A percentile compares a stretch with the other conserved stretches of the same genome.
phyloP scores from a whole-genome alignment of 805 yeast species.

The Metschnikowia cerradonensis region DNA sequence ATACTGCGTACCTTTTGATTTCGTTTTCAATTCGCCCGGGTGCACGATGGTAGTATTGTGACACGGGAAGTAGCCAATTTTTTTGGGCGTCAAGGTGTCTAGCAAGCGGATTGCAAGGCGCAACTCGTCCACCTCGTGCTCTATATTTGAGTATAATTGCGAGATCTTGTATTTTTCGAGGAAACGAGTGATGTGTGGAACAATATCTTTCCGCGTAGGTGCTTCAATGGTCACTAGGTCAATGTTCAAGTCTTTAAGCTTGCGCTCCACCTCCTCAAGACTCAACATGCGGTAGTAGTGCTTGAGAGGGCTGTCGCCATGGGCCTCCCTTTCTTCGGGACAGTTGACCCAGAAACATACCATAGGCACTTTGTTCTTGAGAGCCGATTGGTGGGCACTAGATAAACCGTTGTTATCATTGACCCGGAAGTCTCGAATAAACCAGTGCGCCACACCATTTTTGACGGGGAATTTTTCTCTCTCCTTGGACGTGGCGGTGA shows the following conservation, averaged over 20 bases:
- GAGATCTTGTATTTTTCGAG: slow-evolving; percentile 21
- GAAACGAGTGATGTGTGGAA: slow-evolving; percentile 21
- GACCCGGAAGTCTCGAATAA: slow-evolving; percentile 43
- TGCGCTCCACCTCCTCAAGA: slow-evolving; percentile 26
- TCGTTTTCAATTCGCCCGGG: slow-evolving; percentile 35
- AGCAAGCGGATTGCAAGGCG: slow-evolving; percentile 23
- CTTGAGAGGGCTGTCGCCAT: slow-evolving; percentile 42
- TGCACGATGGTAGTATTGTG: slow-evolving; percentile 42
- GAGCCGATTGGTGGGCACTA: slow-evolving; percentile 31
- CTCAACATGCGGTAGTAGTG: slow-evolving; percentile 35
- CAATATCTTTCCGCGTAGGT: slow-evolving; percentile 28
- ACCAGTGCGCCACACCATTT: slow-evolving; percentile 42
- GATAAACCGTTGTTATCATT: slow-evolving; percentile 42
- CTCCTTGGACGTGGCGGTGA: slow-evolving; percentile 10
- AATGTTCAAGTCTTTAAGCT: slow-evolving; percentile 31
- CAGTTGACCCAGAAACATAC: slow-evolving; percentile 41
- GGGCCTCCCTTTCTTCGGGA: slow-evolving; percentile 38
- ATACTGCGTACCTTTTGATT: slow-evolving; percentile 35
- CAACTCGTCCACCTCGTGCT: slow-evolving; percentile 46
- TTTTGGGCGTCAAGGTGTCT: slow-evolving; percentile 11
- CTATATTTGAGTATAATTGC: slow-evolving; percentile 34
- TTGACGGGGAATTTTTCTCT: slow-evolving; percentile 11
- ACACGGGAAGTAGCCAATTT: slow-evolving; percentile 22
- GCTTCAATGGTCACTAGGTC: slow-evolving; percentile 39
- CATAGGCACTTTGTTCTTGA: slow-evolving; percentile 27